A percentile compares a stretch with the other conserved stretches of the same genome.
phyloP scores from a whole-genome alignment of 1,284 basidiomycete genomes.

The Trametes sp. region DNA sequence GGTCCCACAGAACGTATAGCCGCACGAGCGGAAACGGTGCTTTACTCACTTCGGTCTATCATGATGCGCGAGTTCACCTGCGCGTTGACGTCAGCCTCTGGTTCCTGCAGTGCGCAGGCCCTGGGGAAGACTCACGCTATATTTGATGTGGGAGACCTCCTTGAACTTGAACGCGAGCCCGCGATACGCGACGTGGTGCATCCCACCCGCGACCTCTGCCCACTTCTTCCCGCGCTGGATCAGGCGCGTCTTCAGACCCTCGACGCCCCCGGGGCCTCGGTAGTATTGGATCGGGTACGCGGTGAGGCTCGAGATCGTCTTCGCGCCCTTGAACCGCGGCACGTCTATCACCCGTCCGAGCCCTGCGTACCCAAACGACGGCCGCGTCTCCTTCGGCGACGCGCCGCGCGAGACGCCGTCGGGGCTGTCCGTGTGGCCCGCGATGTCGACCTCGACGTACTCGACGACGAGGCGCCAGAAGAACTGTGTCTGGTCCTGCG shows the following conservation, averaged over 20 bases:
- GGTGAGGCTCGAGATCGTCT: conserved; percentile 56
- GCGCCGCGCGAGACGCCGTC: conserved; percentile 40
- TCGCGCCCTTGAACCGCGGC: conserved; percentile 50
- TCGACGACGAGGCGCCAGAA: conserved; percentile 42
- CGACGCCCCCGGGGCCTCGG: conserved; percentile 45
- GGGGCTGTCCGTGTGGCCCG: conserved; percentile 39
- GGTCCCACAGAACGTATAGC: background rate
- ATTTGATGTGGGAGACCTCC: conserved; percentile 44
- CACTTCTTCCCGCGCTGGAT: conserved; percentile 60
- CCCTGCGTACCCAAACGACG: conserved; percentile 46
- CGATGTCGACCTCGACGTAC: conserved; percentile 42
- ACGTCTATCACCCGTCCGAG: conserved; percentile 53
- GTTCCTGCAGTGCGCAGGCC: background rate
- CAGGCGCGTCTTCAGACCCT: conserved; percentile 49
- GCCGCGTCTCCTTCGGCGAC: conserved; percentile 51
- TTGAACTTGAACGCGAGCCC: conserved; percentile 43
- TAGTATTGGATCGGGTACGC: conserved; percentile 63
- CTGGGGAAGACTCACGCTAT: conserved; percentile 48
- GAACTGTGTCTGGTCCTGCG: conserved; percentile 35
- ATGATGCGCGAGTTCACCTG: conserved; percentile 55
- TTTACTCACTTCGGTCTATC: conserved; percentile 57
- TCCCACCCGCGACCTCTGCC: conserved; percentile 53
- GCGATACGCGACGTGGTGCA: conserved; percentile 63
- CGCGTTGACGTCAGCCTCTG: background rate
- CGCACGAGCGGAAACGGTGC: conserved; percentile 12